phyloP scores from a whole-genome alignment of 164 flowering plant species.

The Magnolia changhungtana region DNA sequence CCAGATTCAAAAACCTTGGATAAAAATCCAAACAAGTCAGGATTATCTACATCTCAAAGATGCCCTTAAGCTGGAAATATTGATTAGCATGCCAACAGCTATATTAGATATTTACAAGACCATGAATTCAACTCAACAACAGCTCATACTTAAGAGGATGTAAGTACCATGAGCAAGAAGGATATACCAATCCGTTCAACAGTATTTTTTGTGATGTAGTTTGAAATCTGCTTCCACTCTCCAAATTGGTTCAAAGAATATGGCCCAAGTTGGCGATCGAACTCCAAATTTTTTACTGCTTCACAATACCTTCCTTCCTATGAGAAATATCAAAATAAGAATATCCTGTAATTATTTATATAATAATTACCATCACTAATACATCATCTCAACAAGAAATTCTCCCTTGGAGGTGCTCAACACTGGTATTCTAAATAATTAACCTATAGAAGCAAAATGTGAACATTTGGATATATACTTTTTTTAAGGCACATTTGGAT shows the following conservation, averaged over 20 bases:
- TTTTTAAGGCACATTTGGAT: too few relatives aligned
- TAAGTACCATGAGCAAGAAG: conserved; percentile 1
- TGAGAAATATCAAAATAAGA: not conserved
- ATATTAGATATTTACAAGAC: not conserved
- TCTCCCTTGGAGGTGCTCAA: not conserved
- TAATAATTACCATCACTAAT: not conserved
- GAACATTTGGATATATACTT: not conserved
- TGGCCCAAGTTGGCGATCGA: conserved; percentile 86
- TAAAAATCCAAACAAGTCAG: too few relatives aligned
- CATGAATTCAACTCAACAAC: not conserved
- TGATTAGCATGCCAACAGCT: not conserved
- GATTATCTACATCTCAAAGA: too few relatives aligned
- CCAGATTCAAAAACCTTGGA: too few relatives aligned
- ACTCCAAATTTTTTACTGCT: conserved; percentile 70
- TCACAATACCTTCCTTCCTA: conserved; percentile 69
- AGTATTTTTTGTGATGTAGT: conserved; percentile 51
- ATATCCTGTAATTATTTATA: not conserved
- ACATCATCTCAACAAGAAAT: not conserved
- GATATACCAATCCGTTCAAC: conserved; percentile 67
- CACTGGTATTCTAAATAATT: not conserved
- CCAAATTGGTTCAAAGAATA: conserved; percentile 55
- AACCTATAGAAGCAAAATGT: not conserved
- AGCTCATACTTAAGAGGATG: not conserved
- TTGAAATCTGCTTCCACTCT: conserved; percentile 74
- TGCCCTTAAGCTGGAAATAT: too few relatives aligned